Conservation (phyloP, 2,329 filamentous ascomycete species). For the Botrytis elliptica region DNA sequence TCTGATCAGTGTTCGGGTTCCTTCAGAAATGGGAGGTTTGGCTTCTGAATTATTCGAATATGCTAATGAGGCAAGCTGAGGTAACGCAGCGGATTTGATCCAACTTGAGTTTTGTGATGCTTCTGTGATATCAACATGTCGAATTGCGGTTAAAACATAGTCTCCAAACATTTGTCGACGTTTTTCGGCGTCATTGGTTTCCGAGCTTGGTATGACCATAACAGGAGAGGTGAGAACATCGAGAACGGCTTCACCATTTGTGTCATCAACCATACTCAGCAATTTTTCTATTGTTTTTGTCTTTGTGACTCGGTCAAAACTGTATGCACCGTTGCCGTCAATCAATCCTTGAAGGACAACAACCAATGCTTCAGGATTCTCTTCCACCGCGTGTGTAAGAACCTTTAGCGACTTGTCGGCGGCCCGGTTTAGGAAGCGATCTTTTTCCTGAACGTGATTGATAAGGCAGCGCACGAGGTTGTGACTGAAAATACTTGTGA, state of each 20-base stretch:
- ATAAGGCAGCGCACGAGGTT: constrained; percentile 80
- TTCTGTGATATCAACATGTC: constrained; percentile 31
- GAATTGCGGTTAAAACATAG: constrained; percentile 37
- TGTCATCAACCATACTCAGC: constrained; percentile 29
- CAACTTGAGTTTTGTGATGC: constrained; percentile 28
- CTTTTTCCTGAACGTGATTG: constrained; percentile 76
- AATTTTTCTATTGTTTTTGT: constrained; percentile 76
- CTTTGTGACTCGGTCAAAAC: constrained; percentile 83
- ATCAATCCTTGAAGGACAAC: constrained; percentile 67
- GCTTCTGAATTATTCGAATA: constrained; percentile 49
- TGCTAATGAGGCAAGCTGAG: constrained; percentile 50
- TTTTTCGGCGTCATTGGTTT: constrained; percentile 35
- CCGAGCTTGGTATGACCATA: constrained; percentile 36
- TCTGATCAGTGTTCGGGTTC: constrained; percentile 54
- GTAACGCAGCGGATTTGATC: constrained; percentile 33
- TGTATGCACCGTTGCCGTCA: constrained; percentile 66
- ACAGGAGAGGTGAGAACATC: constrained; percentile 49
- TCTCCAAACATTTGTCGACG: constrained; percentile 38
- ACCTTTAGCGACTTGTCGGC: constrained; percentile 73
- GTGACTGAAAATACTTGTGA: constrained; percentile 68
- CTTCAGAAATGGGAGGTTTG: constrained; percentile 49
- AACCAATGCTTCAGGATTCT: constrained; percentile 57
- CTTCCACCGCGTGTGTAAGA: constrained; percentile 63
- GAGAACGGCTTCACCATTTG: constrained; percentile 44
- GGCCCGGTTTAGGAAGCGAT: constrained; percentile 76